phyloP scores from a whole-genome alignment of 2,329 filamentous ascomycete species.

The Fusarium decemcellulare region DNA sequence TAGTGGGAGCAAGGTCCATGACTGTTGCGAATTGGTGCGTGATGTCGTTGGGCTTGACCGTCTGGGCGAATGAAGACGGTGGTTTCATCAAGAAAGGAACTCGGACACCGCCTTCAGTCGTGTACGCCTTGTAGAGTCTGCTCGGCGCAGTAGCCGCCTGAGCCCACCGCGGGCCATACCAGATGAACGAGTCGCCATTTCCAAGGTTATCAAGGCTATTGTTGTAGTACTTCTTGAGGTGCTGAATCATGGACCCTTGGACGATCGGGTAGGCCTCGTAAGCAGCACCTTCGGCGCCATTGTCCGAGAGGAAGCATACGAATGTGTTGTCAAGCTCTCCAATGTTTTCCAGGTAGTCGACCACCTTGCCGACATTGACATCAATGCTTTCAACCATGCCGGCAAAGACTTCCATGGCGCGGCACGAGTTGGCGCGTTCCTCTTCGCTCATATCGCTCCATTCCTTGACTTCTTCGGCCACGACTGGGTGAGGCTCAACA shows the following conservation, averaged over 20 bases:
- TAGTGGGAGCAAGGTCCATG: constrained; percentile 64
- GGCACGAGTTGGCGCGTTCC: constrained; percentile 32
- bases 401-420: constrained; percentile 63
- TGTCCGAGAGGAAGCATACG: constrained; percentile 74
- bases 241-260: constrained; percentile 43
- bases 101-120: constrained; percentile 64
- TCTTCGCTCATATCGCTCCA: constrained; percentile 18
- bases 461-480: constrained; percentile 30
- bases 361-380: constrained; percentile 65
- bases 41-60: constrained; percentile 21
- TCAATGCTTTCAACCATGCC: constrained; percentile 72
- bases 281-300: constrained; percentile 71
- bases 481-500: constrained; percentile 33
- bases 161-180: constrained; percentile 34
- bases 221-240: constrained; percentile 34
- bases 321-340: constrained; percentile 76
- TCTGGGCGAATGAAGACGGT: constrained; percentile 22
- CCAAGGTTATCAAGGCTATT: constrained; percentile 34
- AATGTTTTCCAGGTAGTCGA: constrained; percentile 61
- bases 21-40: constrained; percentile 54
- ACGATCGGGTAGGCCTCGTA: constrained; percentile 45
- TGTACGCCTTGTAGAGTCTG: constrained; percentile 57
- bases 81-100: constrained; percentile 63
- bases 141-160: constrained; percentile 57
- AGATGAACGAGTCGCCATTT: constrained; percentile 31